Conservation (phyloP, 352 stramenopile species). For the Phytophthora citrophthora region DNA sequence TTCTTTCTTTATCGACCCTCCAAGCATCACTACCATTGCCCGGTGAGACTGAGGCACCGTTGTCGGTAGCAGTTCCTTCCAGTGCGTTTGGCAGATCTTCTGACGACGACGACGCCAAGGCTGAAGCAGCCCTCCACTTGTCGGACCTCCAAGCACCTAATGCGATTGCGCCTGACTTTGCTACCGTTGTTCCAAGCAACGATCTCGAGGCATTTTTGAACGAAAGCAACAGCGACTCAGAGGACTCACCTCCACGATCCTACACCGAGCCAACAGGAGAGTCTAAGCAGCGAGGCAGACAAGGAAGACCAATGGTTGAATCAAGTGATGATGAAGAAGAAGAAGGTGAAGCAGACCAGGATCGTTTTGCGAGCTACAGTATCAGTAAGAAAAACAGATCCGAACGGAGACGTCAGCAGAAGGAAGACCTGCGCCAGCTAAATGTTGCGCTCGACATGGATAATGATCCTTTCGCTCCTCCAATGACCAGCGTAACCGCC, state of each 20-base stretch:
- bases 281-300: neutral
- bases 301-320: constrained; percentile 10
- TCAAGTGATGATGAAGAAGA: constrained; percentile 42
- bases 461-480: constrained; percentile 10
- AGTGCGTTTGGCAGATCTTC: neutral
- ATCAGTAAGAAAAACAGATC: constrained; percentile 48
- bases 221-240: constrained; percentile 65
- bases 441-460: constrained; percentile 35
- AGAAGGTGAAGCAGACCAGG: constrained; percentile 24
- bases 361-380: constrained; percentile 62
- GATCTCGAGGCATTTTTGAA: constrained; percentile 72
- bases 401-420: constrained; percentile 44
- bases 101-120: neutral
- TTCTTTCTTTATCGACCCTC: constrained; percentile 25
- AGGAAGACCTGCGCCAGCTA: constrained; percentile 51
- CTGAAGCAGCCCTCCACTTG: constrained; percentile 5
- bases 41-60: no score
- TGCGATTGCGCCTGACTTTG: constrained; percentile 9
- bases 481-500: constrained; percentile 1
- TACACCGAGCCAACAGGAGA: neutral
- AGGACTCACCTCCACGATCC: constrained; percentile 18
- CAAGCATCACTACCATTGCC: constrained; percentile 12
- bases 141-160: constrained; percentile 21
- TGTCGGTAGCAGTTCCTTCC: no score
- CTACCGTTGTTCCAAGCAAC: constrained; percentile 30